Conservation (phyloP, 352 stramenopile genomes). For the Phytophthora pinifolia region DNA sequence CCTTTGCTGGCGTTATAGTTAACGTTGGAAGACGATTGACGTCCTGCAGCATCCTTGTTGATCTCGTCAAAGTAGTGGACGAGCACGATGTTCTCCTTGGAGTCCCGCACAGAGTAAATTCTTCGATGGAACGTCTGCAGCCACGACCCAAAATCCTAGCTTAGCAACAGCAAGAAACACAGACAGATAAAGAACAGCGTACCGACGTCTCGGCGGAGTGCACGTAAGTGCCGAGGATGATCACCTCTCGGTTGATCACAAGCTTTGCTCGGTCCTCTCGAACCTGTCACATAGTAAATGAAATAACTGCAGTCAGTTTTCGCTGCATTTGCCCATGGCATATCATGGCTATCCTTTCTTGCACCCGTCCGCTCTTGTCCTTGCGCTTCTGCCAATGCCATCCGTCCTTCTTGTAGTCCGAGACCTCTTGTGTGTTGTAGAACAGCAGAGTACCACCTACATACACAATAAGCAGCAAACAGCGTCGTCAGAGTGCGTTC, state of each 20-base stretch:
- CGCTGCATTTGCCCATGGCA: background rate
- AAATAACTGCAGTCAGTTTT: background rate
- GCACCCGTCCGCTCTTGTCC: conserved; percentile 71
- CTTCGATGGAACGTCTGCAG: conserved; percentile 78
- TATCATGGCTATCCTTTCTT: background rate
- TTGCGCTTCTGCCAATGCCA: conserved; percentile 88
- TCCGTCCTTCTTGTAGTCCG: conserved; percentile 86
- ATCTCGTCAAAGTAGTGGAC: conserved; percentile 88
- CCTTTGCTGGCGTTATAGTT: conserved; percentile 26
- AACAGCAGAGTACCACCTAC: conserved; percentile 72
- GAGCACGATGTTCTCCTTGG: conserved; percentile 68
- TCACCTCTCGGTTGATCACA: conserved; percentile 80
- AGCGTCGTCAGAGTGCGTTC: conserved; percentile 3
- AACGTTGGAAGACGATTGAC: conserved; percentile 1
- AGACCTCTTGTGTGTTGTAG: conserved; percentile 59
- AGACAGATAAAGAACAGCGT: conserved; percentile 12
- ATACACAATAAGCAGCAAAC: background rate
- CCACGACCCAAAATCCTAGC: background rate
- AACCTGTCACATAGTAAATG: conserved; percentile 32
- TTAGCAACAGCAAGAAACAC: conserved; percentile 1
- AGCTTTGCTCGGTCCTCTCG: conserved; percentile 85
- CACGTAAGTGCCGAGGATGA: conserved; percentile 82
- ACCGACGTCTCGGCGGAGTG: conserved; percentile 75
- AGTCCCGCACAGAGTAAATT: conserved; percentile 79
- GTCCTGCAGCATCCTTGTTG: conserved; percentile 38